Evolutionary conservation across 805 yeast genomes (phyloP), one percentile per base, ranked within the genome.

Genomic region (Pichia eremophila): DNA sequence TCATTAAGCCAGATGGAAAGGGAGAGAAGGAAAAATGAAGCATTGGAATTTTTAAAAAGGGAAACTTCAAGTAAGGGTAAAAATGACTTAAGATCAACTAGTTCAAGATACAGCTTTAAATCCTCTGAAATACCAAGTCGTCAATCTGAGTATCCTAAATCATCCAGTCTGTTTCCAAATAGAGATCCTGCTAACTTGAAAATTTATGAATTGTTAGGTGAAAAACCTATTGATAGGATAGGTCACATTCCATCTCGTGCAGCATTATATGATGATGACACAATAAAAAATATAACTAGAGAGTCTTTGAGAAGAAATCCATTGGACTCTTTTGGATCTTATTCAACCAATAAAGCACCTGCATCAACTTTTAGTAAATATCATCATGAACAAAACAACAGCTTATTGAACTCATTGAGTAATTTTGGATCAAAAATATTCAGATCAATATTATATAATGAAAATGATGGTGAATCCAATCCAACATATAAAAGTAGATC

Each of bases 391-490:
- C 19, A n/a, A 37, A 48, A 53, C 35, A 51, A 47, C n/a, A 56
- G 63, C 2, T 31, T 62, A 15, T 39, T 60, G 19, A 53, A 56
- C 7, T 62, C 66, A 1, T 45, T 63, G 32, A 56, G 65, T 22
- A 51, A 57, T 17, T 55, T 60, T 29, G 66, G 66, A 7, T 57
- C 63, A 2, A 57, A 51, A 36, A 40, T 63, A 7, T 48, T 63
- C 9, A 52, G 57, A 15, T 60, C 65, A 1, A 60, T 62, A 5
- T 50, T 63, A 8, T 62, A 59, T 46, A 63, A 50, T 43, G 67
- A 63, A 46, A 53, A 43, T 35, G 50, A 47, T 14, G 47, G 46
- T 34, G 45, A 40, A 25, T 36, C 39, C 11, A 36, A 37, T 1
- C 17, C 14, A 9, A 15, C 39, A 7, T 3, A 19, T 4, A 34